phyloP scores from a whole-genome alignment of 1,139 yeast species.

The Yamadazyma conglobata region DNA sequence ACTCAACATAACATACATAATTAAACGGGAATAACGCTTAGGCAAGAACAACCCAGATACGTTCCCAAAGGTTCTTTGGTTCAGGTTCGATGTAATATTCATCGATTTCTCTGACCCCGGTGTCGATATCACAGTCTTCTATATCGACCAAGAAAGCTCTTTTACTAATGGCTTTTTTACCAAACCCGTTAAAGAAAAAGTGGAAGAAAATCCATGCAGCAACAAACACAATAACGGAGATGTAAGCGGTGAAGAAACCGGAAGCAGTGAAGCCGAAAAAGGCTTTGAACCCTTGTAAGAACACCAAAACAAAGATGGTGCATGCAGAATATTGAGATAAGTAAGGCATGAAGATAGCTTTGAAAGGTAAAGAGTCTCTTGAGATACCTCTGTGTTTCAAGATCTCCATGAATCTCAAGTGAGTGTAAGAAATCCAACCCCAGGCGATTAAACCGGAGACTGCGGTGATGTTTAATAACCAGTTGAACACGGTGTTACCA shows the following conservation, averaged over 20 bases:
- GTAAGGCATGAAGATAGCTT: constrained; percentile 64
- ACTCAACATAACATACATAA: constrained; percentile 1
- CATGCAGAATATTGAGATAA: constrained; percentile 56
- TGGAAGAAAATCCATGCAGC: constrained; percentile 53
- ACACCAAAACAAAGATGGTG: constrained; percentile 49
- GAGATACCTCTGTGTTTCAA: constrained; percentile 56
- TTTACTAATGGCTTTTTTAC: constrained; percentile 26
- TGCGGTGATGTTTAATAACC: constrained; percentile 81
- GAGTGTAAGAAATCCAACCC: constrained; percentile 65
- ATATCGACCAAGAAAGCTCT: constrained; percentile 37
- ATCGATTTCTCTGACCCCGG: constrained; percentile 58
- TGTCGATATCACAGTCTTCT: constrained; percentile 59
- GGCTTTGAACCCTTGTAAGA: constrained; percentile 68
- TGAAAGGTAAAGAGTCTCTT: constrained; percentile 65
- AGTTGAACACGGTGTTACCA: constrained; percentile 71
- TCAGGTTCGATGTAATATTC: constrained; percentile 50
- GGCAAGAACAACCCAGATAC: constrained; percentile 40
- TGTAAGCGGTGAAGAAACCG: constrained; percentile 62
- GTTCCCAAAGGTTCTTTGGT: constrained; percentile 52
- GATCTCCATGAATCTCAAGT: constrained; percentile 64
- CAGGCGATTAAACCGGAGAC: constrained; percentile 74
- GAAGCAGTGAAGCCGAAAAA: constrained; percentile 55
- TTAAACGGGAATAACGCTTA: neutral
- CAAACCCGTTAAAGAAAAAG: constrained; percentile 41
- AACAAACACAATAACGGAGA: constrained; percentile 57